Evolutionary conservation across 2,329 filamentous ascomycete genomes (phyloP), one percentile per base, ranked within the genome.

Genomic region (Fusarium nelsonii): DNA sequence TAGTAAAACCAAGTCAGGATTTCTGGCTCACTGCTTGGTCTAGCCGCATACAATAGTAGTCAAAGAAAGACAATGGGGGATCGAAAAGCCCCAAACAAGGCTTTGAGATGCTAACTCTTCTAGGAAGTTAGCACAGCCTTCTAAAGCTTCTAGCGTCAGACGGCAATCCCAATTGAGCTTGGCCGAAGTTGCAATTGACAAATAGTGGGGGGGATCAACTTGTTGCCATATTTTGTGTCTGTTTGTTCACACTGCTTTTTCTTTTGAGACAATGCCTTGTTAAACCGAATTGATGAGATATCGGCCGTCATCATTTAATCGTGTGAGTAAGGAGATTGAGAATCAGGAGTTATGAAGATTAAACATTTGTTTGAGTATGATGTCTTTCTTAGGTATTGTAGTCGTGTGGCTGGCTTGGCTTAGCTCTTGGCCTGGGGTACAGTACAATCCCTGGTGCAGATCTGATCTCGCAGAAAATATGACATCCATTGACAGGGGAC

Each of bases 81-180:
- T 14, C 15, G 32, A 28, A 30, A 23, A 23, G 23, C 23, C 15
- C 41, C 49, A n/a, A 26, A 30, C 18, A 32, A 45, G 16, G 43
- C 28, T 40, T 63, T n/a, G 12, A 15, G 6, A 14, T 45, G 20
- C 67, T 69, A 66, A 57, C 56, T 41, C 16, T 66, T 69, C 43
- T 72, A 4, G 34, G 62, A 59, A 67, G 51, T n/a, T 11, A n/a
- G 15, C 51, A 28, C 23, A 40, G 26, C 16, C 36, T 70, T 72
- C 60, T 20, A 55, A 63, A 69, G 65, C 44, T 74, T 73, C 72
- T 74, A 74, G 72, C 72, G 72, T 50, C 41, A 63, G 65, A 67
- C 45, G 15, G 30, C n/a, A 12, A 20, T 39, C 52, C 66, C 14
- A 58, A 63, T 64, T 45, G 43, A 66, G 60, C 20, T 65, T 57